Evolutionary conservation across 164 flowering plant genomes (phyloP).

Genomic region (Houttuynia cordata): DNA sequence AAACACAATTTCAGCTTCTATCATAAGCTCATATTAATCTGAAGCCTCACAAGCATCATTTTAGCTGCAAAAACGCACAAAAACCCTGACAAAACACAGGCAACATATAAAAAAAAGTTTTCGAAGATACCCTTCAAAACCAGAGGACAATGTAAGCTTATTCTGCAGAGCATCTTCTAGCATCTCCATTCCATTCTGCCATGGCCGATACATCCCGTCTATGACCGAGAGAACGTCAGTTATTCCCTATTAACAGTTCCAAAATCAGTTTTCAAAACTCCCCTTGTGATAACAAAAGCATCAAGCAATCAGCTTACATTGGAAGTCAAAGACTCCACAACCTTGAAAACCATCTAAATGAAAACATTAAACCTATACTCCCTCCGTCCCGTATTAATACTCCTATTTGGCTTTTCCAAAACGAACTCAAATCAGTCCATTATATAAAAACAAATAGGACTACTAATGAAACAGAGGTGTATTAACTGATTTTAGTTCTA

Average conservation of each 20-base stretch:
- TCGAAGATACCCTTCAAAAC: conserved; percentile 49
- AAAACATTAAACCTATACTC: too few relatives aligned
- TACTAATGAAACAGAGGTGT: too few relatives aligned
- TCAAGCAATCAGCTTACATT: too few relatives aligned
- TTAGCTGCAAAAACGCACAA: background rate
- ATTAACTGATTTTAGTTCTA: too few relatives aligned
- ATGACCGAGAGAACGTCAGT: conserved; percentile 45
- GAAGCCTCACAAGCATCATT: background rate
- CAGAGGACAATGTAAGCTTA: conserved; percentile 42
- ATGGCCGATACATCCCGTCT: conserved; percentile 44
- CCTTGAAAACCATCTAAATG: too few relatives aligned
- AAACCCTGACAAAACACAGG: background rate
- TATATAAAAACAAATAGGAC: too few relatives aligned
- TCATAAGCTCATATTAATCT: too few relatives aligned
- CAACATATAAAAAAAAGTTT: background rate
- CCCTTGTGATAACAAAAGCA: background rate
- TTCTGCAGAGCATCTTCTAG: conserved; percentile 38
- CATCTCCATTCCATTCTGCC: conserved; percentile 63
- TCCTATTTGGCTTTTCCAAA: too few relatives aligned
- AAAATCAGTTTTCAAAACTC: background rate
- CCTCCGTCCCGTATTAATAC: too few relatives aligned
- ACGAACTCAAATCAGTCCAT: too few relatives aligned
- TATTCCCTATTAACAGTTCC: conserved; percentile 44
- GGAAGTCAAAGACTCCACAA: too few relatives aligned
- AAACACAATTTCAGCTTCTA: background rate